Base-by-base conservation (phyloP, 2,329 filamentous ascomycete species). In the Myriosclerotinia curreyana region DNA sequence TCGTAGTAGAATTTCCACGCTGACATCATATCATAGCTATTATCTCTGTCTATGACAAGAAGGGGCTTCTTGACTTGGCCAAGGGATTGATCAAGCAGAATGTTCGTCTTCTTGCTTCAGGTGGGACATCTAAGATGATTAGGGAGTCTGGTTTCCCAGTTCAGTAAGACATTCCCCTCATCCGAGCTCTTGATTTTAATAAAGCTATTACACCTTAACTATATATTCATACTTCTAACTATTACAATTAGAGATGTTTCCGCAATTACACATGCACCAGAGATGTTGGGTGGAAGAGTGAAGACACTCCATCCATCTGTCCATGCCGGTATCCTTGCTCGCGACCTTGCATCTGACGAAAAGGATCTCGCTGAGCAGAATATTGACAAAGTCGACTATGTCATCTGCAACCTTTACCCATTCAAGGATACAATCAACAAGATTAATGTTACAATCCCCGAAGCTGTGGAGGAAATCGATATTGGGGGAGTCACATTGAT, bases 401-500 rank as follows among this genome's bases (percentile, higher is more conserved):
- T 96, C 72, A 89, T 99, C 76, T 98, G 95, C 88, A 99, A 99
- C 81, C 85, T 99, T 64, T 98, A 99, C 79, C 95, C 95, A 15
- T 99, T 99, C 87, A 97, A 97, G 82, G 93, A 98, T 77, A 99
- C 95, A 40, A 88, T 99, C 72, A 90, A 92, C 73, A 96, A 97
- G 83, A 87, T 96, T 81, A 96, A 96, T 74, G 95, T 99, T 74
- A 98, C 94, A 67, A 91, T 99, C 68, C 87, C 91, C 60, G 94
- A 99, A 80, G 95, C 95, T 60, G 94, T 99, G 48, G 95, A 99
- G 80, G 95, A 99, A 81, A 96, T 99, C 74, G 95, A 99, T 79
- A 97, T 99, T 75, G 95, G 93, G 70, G 95, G 95, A 73, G 95
- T 99, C 60, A 99, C 95, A 48, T 87, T 99, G 67, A 91, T 99